Conservation (phyloP, 208 protist species). For the Acanthamoeba polyphaga region DNA sequence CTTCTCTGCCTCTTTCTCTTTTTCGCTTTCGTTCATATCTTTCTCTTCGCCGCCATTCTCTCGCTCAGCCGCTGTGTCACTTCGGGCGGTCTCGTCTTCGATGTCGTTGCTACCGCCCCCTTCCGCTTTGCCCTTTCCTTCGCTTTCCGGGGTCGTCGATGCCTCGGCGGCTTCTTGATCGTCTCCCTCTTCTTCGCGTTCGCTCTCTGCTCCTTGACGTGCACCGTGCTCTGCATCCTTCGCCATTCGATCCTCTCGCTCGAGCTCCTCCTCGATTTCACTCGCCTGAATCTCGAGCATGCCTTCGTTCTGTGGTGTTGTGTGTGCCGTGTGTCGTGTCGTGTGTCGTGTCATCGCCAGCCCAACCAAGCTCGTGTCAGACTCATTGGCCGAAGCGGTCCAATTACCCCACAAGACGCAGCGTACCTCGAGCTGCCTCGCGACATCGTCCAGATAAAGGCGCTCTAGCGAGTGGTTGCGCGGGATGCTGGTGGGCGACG, state of each 20-base stretch:
- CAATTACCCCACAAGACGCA: neutral
- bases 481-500: conserved; percentile 36
- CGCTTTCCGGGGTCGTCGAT: neutral
- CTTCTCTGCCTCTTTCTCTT: neutral
- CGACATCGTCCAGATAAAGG: conserved; percentile 18
- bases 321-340: neutral
- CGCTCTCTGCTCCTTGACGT: neutral
- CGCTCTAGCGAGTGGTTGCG: conserved; percentile 48
- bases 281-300: neutral
- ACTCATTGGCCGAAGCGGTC: too few relatives aligned
- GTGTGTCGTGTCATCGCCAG: neutral
- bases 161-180: neutral
- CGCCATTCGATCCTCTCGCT: neutral
- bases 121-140: neutral
- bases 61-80: neutral
- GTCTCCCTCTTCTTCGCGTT: conserved; percentile 15
- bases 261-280: neutral
- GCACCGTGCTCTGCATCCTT: neutral
- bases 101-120: neutral
- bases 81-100: neutral
- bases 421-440: conserved; percentile 5
- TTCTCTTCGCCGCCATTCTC: neutral
- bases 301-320: neutral
- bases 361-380: neutral
- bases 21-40: neutral